These are phyloP conservation scores for Malassezia nana DNA, from an alignment of 1,284 basidiomycete species.

Conservation along the genomic window DNA sequence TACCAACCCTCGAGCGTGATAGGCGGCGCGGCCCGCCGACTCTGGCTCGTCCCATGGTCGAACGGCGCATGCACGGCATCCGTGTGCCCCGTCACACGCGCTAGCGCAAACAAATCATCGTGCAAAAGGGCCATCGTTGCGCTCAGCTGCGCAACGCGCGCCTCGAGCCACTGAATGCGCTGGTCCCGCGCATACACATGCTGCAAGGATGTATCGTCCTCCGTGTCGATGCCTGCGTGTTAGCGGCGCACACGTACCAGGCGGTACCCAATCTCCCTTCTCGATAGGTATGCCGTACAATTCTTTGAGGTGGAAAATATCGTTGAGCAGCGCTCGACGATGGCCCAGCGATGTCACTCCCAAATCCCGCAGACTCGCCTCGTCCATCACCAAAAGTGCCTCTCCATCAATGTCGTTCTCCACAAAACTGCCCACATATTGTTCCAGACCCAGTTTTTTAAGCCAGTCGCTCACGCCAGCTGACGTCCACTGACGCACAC, in stretches of 20 bases:
- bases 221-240: background rate
- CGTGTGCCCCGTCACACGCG: slow-evolving; percentile 2
- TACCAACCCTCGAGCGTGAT: background rate
- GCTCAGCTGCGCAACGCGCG: slow-evolving; percentile 31
- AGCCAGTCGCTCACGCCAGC: slow-evolving; percentile 36
- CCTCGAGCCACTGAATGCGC: slow-evolving; percentile 38
- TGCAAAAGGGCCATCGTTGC: slow-evolving; percentile 35
- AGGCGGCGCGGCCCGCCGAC: background rate
- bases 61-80: background rate
- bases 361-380: slow-evolving; percentile 39
- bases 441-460: slow-evolving; percentile 21
- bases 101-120: slow-evolving; percentile 25
- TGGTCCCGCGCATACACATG: slow-evolving; percentile 23
- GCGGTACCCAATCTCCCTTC: slow-evolving; percentile 39
- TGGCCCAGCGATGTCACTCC: slow-evolving; percentile 42
- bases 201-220: background rate
- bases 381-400: slow-evolving; percentile 41
- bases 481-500: slow-evolving; percentile 35
- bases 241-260: slow-evolving; percentile 7
- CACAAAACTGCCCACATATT: slow-evolving; percentile 25
- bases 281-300: slow-evolving; percentile 38
- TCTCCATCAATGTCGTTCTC: slow-evolving; percentile 44
- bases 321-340: slow-evolving; percentile 33
- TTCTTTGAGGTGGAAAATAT: slow-evolving; percentile 38
- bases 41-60: background rate